Conservation (phyloP, 225 moss, liverwort and hornwort genomes). For the Sphagnum contortum region DNA sequence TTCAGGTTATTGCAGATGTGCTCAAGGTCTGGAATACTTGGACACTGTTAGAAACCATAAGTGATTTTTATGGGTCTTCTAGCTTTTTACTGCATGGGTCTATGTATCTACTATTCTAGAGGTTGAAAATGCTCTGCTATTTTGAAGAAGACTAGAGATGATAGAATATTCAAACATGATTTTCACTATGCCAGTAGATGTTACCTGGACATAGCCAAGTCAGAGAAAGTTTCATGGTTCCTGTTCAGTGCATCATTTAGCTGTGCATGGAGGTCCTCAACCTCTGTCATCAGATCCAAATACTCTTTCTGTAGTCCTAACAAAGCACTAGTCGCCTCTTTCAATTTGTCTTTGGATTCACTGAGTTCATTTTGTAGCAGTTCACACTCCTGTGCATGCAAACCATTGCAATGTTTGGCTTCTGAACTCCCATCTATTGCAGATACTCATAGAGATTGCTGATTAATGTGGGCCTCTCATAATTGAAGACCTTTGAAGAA, state of each 20-base stretch:
- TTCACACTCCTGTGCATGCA: slow-evolving; percentile 34
- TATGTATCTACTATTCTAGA: no score
- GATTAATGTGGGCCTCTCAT: no score
- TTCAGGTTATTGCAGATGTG: not conserved
- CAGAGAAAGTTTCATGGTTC: slow-evolving; percentile 39
- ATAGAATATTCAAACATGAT: not conserved
- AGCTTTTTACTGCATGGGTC: no score
- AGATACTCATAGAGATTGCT: no score
- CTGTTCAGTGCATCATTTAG: slow-evolving; percentile 36
- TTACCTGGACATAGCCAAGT: slow-evolving; percentile 46
- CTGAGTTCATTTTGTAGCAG: slow-evolving; percentile 34
- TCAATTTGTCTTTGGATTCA: slow-evolving; percentile 14
- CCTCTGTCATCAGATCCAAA: slow-evolving; percentile 28
- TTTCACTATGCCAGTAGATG: not conserved
- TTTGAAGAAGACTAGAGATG: no score
- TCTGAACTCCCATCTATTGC: no score
- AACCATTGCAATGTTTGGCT: not conserved
- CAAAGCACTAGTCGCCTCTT: slow-evolving; percentile 8
- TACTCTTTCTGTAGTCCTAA: slow-evolving; percentile 37
- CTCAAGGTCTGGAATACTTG: no score
- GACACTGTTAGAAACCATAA: no score
- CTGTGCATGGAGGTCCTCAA: slow-evolving; percentile 53
- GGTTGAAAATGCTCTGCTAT: no score
- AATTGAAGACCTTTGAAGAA: no score
- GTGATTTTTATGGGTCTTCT: no score